Conservation (phyloP, 176 grass and related monocot genomes). For the Bromus sterilis region DNA sequence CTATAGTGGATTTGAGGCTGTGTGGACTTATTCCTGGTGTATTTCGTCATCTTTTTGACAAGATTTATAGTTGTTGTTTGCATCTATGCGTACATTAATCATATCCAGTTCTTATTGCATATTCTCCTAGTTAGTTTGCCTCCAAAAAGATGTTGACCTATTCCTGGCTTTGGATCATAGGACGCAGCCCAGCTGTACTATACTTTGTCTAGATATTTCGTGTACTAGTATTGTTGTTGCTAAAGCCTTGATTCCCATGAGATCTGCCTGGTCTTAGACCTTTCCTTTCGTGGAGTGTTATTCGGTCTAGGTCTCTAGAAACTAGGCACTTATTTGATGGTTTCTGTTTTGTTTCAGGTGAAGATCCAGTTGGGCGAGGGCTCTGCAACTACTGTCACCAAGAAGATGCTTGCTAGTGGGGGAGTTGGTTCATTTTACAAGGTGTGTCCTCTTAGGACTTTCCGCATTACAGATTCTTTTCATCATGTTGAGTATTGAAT, state of each 20-base stretch:
- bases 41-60: neutral
- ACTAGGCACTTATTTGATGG: neutral
- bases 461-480: neutral
- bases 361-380: constrained; percentile 87
- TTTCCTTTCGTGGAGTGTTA: neutral
- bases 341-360: constrained; percentile 43
- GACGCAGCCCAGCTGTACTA: neutral
- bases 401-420: constrained; percentile 66
- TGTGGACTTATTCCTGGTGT: neutral
- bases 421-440: constrained; percentile 73
- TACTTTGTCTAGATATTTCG: neutral
- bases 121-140: neutral
- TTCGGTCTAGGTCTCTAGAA: neutral
- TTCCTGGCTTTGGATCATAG: neutral
- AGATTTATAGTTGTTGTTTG: neutral
- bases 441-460: constrained; percentile 31
- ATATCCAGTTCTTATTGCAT: neutral
- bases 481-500: neutral
- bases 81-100: neutral
- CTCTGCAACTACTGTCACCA: constrained; percentile 54
- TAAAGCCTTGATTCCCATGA: neutral
- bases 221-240: neutral
- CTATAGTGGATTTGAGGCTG: neutral
- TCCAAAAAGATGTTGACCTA: neutral
- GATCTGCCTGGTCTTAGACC: neutral